Conservation (phyloP, 139 green algal genomes). For the Chlamydomonas sp. region DNA sequence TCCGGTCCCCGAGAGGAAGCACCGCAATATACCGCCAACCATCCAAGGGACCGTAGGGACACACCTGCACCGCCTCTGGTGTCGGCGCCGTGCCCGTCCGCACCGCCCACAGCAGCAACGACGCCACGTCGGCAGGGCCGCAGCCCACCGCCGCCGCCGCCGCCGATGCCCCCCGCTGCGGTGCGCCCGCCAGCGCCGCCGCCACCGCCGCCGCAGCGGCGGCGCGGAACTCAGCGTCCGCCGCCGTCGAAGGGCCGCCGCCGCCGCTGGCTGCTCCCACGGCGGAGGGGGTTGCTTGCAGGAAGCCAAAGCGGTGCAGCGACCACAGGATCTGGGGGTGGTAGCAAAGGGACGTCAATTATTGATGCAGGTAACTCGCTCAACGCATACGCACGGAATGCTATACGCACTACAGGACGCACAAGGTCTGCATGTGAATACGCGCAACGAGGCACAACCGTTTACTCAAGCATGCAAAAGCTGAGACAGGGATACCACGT, state of each 20-base stretch:
- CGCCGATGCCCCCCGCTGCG: neutral
- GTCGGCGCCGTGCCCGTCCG: neutral
- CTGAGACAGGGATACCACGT: too few species aligned
- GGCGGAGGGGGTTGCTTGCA: neutral
- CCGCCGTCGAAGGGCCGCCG: neutral
- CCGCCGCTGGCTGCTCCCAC: neutral
- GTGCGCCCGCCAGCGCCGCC: neutral
- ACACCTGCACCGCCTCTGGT: neutral
- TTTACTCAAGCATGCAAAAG: too few species aligned
- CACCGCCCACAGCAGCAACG: slow-evolving; percentile 36
- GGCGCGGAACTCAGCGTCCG: neutral
- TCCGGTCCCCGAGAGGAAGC: too few species aligned
- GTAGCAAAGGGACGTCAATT: neutral
- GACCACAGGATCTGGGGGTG: slow-evolving; percentile 18
- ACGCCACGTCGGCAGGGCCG: neutral
- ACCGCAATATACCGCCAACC: too few species aligned
- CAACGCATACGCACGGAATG: too few species aligned
- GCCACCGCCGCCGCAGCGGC: neutral
- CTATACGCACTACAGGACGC: too few species aligned
- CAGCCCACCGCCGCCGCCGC: neutral
- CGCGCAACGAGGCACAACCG: too few species aligned
- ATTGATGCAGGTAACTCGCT: too few species aligned
- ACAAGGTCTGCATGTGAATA: too few species aligned
- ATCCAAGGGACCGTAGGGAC: neutral
- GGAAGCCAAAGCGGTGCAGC: slow-evolving; percentile 7